Evolutionary conservation across 257 asterid species (phyloP).

Genomic region (Solanum habrochaites): DNA sequence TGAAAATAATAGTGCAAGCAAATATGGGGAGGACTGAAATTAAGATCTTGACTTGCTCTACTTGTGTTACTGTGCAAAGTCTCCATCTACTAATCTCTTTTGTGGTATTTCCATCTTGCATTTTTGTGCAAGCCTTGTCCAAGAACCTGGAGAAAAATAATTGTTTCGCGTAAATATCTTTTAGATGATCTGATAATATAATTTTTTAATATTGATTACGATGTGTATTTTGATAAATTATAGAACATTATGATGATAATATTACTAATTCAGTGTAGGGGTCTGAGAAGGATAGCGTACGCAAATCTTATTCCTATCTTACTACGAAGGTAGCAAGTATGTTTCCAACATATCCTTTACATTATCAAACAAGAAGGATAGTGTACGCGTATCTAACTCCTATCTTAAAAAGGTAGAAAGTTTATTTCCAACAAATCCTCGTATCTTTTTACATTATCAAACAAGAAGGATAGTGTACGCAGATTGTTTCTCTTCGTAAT

Average conservation of each 20-base stretch:
- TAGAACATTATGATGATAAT: background rate
- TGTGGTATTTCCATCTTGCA: slow-evolving; percentile 13
- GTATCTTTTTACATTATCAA: background rate
- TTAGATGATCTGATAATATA: background rate
- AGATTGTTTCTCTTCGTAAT: background rate
- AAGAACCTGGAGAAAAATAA: slow-evolving; percentile 34
- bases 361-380: background rate
- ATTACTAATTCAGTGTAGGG: background rate
- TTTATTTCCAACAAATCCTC: background rate
- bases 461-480: background rate
- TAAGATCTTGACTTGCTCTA: slow-evolving; percentile 63
- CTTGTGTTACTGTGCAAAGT: slow-evolving; percentile 50
- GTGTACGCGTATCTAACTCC: background rate
- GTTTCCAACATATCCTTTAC: background rate
- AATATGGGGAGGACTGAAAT: slow-evolving; percentile 67
- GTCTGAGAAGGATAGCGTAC: background rate
- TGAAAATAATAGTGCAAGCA: slow-evolving; percentile 87
- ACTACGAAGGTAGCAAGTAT: background rate
- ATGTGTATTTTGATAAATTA: background rate
- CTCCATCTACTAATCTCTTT: slow-evolving; percentile 44
- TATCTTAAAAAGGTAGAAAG: background rate
- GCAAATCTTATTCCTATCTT: background rate
- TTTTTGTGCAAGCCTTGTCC: slow-evolving; percentile 87
- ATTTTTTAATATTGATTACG: background rate
- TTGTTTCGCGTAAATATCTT: background rate